Evolutionary conservation across 176 grass and related monocot species (phyloP), one percentile per base, ranked within the genome.

Genomic region (Aechmea fasciata): DNA sequence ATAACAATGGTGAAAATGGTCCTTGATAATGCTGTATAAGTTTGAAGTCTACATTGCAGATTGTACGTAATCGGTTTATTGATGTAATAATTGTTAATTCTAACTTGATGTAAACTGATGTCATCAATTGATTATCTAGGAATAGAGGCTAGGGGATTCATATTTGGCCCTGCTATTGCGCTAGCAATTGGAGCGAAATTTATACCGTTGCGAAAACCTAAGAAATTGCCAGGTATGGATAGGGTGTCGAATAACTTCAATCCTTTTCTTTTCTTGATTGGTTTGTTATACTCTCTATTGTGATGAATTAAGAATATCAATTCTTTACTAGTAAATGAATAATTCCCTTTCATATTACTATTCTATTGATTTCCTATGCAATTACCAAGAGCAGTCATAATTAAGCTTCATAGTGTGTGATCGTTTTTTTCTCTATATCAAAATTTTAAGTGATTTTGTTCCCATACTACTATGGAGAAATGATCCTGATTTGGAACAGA

Each of bases 111-210:
- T 22, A 22, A 61, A 18, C 55, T 61, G 20, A 61, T 10, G 7
- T 19, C 15, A 61, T 61, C 55, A 61, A 61, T 9, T 61, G 55
- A 67, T 76, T 14, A 68, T 3, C 24, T 51, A 96, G 93, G 93
- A 13, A 89, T 97, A 81, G 93, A 97, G 83, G 88, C 93, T 3
- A 92, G 93, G 79, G 93, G 93, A 20, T 97, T 97, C 68, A 87
- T 97, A 53, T 90, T 97, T 77, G 93, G 93, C 41, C 79, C 93
- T 6, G 71, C 89, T 55, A 89, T 97, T 64, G 93, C 93, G 6
- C 17, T 97, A 59, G 93, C 81, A 17, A 83, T 97, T 2, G 86
- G 83, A 8, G 93, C 93, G 49, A 97, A 97, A 33, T 97, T 97
- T 71, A 83, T 97, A 85, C 93, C 93, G 1, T 50, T 97, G 62